Base-by-base conservation (phyloP, 148 eudicot species). In the Heliosperma pusillum region DNA sequence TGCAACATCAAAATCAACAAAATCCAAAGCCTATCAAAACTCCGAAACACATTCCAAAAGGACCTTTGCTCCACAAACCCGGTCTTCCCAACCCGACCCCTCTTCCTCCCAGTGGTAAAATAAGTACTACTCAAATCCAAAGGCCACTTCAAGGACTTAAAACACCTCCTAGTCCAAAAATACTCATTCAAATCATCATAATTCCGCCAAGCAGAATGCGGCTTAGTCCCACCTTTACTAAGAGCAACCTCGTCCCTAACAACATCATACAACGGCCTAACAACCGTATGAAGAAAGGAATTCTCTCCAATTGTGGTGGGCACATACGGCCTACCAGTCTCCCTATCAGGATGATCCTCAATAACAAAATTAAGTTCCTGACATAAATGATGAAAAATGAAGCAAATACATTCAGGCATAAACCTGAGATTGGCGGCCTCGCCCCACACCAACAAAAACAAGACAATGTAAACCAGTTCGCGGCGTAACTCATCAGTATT, bases 61-160 rank as follows among this genome's bases (percentile, higher is more conserved):
- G 98, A 88, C 80, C 98, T 59, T 73, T 94, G 98, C 84, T 94
- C 98, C 4, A 94, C 98, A 74, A 89, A 94, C 68, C 98, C 98
- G 0, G 98, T 94, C 79, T 94, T 91, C 80, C 94, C 94, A 2
- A 91, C 88, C 81, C 89, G 66, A 40, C 63, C 82, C 20, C 70
- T 88, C 77, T 75, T 80, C 11, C 45, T 27, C 9, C 71, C 77
- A 0, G 57, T 36, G 16, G 33, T 9, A 58, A 94, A 84, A 55
- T 89, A 94, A 7, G 69, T 77, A 76, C 88, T 80, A 6, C 86
- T 78, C 83, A 83, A 58, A 77, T 91, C 86, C 82, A 91, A 63
- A 3, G 98, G 98, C 98, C 98, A 94, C 25, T 88, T 86, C 19
- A 94, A 71, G 12, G 83, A 83, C 83, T 66, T 75, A 50, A 94